phyloP scores from a whole-genome alignment of 2,329 filamentous ascomycete species.

The Penicillium decumbens region DNA sequence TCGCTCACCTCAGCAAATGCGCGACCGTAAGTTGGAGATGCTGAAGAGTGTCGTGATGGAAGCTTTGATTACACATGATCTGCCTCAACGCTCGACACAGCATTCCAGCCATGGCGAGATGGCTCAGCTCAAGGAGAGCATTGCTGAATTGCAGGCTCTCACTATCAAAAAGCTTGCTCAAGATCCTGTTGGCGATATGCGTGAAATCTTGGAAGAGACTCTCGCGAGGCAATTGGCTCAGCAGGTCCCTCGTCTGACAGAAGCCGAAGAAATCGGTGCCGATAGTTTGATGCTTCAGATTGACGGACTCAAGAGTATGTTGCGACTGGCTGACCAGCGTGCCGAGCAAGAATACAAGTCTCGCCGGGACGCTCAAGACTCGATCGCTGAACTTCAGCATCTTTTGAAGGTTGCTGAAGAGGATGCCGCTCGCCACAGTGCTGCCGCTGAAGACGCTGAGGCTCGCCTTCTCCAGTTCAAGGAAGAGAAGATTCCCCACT shows the following conservation, averaged over 20 bases:
- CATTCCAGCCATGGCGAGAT: slow-evolving; percentile 34
- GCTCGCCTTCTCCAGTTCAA: slow-evolving; percentile 60
- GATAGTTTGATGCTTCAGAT: slow-evolving; percentile 55
- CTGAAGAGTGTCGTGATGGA: slow-evolving; percentile 65
- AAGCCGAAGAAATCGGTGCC: slow-evolving; percentile 50
- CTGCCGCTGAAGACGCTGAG: slow-evolving; percentile 59
- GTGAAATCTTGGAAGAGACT: slow-evolving; percentile 59
- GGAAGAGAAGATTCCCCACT: slow-evolving; percentile 65
- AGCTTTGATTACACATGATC: slow-evolving; percentile 53
- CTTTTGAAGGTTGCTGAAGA: slow-evolving; percentile 64
- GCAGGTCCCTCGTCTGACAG: slow-evolving; percentile 47
- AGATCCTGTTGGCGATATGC: slow-evolving; percentile 51
- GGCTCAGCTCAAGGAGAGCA: slow-evolving; percentile 36
- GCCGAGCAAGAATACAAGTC: slow-evolving; percentile 60
- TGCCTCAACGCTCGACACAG: slow-evolving; percentile 23
- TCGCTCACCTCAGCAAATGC: slow-evolving; percentile 62
- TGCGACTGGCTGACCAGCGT: slow-evolving; percentile 59
- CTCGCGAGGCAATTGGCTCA: slow-evolving; percentile 56
- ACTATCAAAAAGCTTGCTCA: slow-evolving; percentile 34
- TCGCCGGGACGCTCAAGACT: slow-evolving; percentile 66
- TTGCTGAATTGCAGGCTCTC: slow-evolving; percentile 41
- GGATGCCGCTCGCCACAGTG: slow-evolving; percentile 44
- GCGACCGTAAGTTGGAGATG: slow-evolving; percentile 76
- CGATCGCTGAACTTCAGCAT: slow-evolving; percentile 66
- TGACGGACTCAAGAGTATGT: slow-evolving; percentile 64